Percentiles rank a stretch among this genome's conserved stretches.
Conservation (phyloP, 2,329 filamentous ascomycete genomes). For the Trichoderma simmonsii region DNA sequence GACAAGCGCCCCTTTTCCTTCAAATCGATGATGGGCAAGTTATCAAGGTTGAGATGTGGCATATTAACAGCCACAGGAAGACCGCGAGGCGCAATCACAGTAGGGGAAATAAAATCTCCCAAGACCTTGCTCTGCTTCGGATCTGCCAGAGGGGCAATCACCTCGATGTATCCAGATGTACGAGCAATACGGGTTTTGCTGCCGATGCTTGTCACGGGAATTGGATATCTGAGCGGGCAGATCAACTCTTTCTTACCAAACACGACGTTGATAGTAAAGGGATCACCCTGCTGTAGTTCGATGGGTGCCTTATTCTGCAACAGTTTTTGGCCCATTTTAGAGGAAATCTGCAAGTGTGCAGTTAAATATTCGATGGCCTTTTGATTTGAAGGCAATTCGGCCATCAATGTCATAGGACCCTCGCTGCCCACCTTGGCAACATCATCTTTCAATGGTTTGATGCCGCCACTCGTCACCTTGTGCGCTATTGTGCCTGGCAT, state of each 20-base stretch:
- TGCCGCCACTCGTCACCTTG: conserved; percentile 26
- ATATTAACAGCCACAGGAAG: conserved; percentile 39
- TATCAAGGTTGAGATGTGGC: conserved; percentile 44
- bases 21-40: conserved; percentile 42
- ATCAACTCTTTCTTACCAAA: conserved; percentile 34
- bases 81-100: conserved; percentile 25
- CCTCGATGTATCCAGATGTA: conserved; percentile 43
- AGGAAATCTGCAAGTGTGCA: conserved; percentile 39
- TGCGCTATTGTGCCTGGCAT: conserved; percentile 35
- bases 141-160: conserved; percentile 36
- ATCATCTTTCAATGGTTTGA: conserved; percentile 24
- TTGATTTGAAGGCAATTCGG: conserved; percentile 31
- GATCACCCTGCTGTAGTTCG: conserved; percentile 36
- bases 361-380: conserved; percentile 36
- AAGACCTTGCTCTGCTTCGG: conserved; percentile 27
- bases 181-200: conserved; percentile 42
- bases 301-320: conserved; percentile 39
- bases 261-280: conserved; percentile 41
- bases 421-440: conserved; percentile 23
- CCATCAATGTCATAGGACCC: conserved; percentile 27
- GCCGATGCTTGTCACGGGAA: conserved; percentile 36
- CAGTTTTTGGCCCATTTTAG: conserved; percentile 34
- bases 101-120: conserved; percentile 38
- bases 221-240: conserved; percentile 38
- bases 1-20: conserved; percentile 31